These are phyloP conservation scores for Hibiscus trionum DNA, from an alignment of 345 rosid species.

Conservation along the genomic window DNA sequence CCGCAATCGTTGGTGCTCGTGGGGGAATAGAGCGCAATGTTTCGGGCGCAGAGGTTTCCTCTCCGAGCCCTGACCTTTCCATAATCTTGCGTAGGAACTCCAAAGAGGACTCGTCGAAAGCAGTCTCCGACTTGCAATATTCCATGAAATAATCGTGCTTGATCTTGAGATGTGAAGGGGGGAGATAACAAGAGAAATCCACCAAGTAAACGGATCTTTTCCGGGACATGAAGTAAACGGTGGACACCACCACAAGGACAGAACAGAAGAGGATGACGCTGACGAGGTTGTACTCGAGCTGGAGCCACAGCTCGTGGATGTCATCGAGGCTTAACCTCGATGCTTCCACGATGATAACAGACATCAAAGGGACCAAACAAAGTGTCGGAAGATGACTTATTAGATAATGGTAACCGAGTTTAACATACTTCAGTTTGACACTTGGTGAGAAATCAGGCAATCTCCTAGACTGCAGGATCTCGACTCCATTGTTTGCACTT, in stretches of 20 bases:
- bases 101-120: neutral
- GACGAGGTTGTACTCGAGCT: neutral
- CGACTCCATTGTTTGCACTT: neutral
- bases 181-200: neutral
- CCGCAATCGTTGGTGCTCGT: neutral
- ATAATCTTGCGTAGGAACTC: neutral
- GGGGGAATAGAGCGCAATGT: neutral
- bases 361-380: neutral
- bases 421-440: neutral
- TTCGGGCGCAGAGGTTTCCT: neutral
- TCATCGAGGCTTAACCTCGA: neutral
- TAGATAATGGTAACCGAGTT: neutral
- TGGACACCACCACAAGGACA: neutral
- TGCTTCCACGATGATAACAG: neutral
- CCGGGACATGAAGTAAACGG: neutral
- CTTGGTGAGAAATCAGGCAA: neutral
- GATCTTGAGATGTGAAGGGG: neutral
- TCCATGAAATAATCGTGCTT: neutral
- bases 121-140: neutral
- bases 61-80: neutral
- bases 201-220: neutral
- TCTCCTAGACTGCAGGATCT: neutral
- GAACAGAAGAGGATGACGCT: neutral
- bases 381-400: neutral
- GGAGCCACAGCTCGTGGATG: neutral